phyloP scores from a whole-genome alignment of 345 rosid species.

The Rhodamnia rubescens region DNA sequence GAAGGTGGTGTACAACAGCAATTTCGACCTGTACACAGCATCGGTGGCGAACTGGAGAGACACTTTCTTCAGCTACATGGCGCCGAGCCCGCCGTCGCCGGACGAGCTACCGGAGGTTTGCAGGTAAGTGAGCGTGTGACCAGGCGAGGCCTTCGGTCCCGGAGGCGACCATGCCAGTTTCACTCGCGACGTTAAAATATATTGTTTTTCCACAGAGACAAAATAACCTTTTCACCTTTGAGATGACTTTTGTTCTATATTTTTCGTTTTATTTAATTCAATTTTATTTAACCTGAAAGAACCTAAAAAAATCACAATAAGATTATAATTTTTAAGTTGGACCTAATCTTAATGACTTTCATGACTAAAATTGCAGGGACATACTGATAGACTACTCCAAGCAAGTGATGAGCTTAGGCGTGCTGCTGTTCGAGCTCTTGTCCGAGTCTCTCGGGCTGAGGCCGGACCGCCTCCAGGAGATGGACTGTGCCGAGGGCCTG shows the following conservation, averaged over 20 bases:
- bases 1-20: conserved; percentile 18
- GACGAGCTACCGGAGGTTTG: conserved; percentile 26
- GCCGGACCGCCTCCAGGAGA: conserved; percentile 21
- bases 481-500: conserved; percentile 26
- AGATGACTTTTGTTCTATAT: neutral
- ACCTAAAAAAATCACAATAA: neutral
- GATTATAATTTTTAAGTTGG: neutral
- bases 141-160: neutral
- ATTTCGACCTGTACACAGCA: conserved; percentile 15
- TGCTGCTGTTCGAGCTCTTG: conserved; percentile 25
- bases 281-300: neutral
- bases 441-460: conserved; percentile 50
- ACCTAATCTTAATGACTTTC: neutral
- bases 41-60: conserved; percentile 27
- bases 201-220: neutral
- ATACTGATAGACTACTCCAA: conserved; percentile 28
- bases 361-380: conserved; percentile 9
- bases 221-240: neutral
- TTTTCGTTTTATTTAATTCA: too few relatives aligned
- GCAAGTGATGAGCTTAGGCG: conserved; percentile 17
- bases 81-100: conserved; percentile 6
- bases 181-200: neutral
- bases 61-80: conserved; percentile 11
- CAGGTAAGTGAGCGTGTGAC: conserved; percentile 9
- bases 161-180: neutral